Percentiles rank a stretch among this genome's conserved stretches.
Conservation (phyloP, 1,284 basidiomycete species). For the Phlebopus sp. region DNA sequence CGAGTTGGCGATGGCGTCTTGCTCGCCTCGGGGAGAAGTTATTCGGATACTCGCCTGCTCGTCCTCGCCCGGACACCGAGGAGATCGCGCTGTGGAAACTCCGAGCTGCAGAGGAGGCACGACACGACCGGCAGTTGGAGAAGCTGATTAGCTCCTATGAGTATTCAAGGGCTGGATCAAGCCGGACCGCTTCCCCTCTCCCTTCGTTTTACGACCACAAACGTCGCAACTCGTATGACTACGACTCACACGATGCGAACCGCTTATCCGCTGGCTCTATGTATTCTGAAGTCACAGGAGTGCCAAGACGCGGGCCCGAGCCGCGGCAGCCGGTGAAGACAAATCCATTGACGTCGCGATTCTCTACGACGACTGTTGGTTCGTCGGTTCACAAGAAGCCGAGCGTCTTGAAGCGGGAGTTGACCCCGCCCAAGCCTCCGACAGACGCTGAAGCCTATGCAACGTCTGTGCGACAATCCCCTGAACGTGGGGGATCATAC, state of each 20-base stretch:
- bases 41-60: conserved; percentile 47
- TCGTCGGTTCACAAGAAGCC: conserved; percentile 29
- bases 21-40: conserved; percentile 53
- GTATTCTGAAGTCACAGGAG: conserved; percentile 67
- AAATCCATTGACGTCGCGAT: conserved; percentile 42
- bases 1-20: conserved; percentile 54
- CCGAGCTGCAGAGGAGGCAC: conserved; percentile 47
- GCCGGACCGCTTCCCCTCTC: conserved; percentile 38
- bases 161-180: conserved; percentile 38
- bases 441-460: conserved; percentile 65
- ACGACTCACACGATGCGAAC: conserved; percentile 34
- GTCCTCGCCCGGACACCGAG: conserved; percentile 32
- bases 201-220: conserved; percentile 34
- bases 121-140: conserved; percentile 48
- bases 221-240: conserved; percentile 22
- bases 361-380: conserved; percentile 42
- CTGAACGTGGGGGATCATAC: conserved; percentile 18
- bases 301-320: conserved; percentile 55
- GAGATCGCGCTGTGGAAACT: conserved; percentile 45
- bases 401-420: conserved; percentile 26
- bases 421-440: conserved; percentile 26
- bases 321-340: conserved; percentile 64
- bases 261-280: conserved; percentile 52
- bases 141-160: conserved; percentile 53
- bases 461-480: conserved; percentile 40